Evolutionary conservation across 305 asterid genomes (phyloP).

Genomic region (Fraxinus albicans): DNA sequence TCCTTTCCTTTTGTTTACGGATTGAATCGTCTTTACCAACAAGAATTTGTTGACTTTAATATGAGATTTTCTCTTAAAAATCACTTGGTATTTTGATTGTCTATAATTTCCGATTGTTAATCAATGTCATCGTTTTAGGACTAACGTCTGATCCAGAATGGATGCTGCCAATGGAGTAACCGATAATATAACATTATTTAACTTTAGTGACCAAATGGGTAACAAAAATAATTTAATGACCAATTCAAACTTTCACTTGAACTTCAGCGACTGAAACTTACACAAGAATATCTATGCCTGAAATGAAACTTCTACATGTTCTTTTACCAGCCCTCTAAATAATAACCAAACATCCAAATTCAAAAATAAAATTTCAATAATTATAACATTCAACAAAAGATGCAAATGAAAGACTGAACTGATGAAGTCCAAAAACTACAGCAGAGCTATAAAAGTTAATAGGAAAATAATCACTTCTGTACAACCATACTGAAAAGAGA

Average conservation of each 20-base stretch:
- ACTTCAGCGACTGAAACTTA: not conserved
- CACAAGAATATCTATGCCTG: not conserved
- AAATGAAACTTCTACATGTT: not conserved
- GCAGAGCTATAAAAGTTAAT: not conserved
- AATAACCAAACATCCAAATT: not conserved
- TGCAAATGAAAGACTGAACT: not conserved
- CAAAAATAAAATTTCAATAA: not conserved
- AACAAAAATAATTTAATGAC: not conserved
- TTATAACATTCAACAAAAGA: not conserved
- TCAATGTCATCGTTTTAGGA: not conserved
- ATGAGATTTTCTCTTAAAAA: not conserved
- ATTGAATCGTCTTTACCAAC: not conserved
- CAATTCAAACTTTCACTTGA: not conserved
- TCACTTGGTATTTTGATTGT: not conserved
- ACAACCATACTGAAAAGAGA: not conserved
- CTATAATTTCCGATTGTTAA: not conserved
- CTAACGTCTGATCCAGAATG: not conserved
- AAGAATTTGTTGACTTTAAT: not conserved
- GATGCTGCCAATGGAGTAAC: not conserved
- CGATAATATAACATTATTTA: not conserved
- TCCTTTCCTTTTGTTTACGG: not conserved
- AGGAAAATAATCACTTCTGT: not conserved
- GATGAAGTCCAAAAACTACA: not conserved
- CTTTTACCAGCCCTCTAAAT: not conserved
- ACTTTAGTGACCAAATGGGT: not conserved